Conservation (phyloP, 352 stramenopile genomes). For the Phytopythium aichiense region DNA sequence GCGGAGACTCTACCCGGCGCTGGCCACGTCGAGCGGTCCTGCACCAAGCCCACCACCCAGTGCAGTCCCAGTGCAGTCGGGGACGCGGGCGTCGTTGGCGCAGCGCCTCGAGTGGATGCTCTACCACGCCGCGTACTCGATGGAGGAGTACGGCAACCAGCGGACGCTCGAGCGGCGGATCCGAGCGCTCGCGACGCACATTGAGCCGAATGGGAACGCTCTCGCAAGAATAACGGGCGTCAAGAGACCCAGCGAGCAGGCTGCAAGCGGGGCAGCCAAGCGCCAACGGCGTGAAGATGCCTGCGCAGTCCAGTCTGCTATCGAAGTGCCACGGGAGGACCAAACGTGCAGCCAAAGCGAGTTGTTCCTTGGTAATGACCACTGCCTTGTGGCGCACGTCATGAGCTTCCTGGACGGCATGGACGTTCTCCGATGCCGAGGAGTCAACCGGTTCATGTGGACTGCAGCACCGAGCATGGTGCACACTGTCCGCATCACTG, state of each 20-base stretch:
- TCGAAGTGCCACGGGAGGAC: not conserved
- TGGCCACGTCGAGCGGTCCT: constrained; percentile 13
- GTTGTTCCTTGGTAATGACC: constrained; percentile 38
- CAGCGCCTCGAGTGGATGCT: constrained; percentile 74
- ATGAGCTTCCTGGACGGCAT: constrained; percentile 45
- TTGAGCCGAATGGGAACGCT: constrained; percentile 23
- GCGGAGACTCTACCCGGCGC: constrained; percentile 20
- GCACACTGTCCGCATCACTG: constrained; percentile 36
- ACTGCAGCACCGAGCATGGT: constrained; percentile 34
- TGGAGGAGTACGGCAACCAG: constrained; percentile 62
- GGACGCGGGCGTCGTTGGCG: constrained; percentile 26
- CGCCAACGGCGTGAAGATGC: constrained; percentile 7
- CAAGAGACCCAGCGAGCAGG: not conserved
- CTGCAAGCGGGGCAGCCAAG: not conserved
- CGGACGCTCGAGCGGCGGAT: constrained; percentile 63
- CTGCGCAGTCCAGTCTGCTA: not conserved
- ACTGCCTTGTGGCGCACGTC: constrained; percentile 38
- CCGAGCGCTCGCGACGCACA: constrained; percentile 59
- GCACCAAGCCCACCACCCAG: not conserved
- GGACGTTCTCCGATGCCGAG: constrained; percentile 30
- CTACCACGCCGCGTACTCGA: constrained; percentile 57
- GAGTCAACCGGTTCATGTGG: constrained; percentile 43
- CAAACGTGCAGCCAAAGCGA: constrained; percentile 10
- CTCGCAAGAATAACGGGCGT: not conserved
- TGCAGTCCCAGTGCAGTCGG: not conserved